phyloP scores from a whole-genome alignment of 1,139 yeast species.

The Diutina sp. region DNA sequence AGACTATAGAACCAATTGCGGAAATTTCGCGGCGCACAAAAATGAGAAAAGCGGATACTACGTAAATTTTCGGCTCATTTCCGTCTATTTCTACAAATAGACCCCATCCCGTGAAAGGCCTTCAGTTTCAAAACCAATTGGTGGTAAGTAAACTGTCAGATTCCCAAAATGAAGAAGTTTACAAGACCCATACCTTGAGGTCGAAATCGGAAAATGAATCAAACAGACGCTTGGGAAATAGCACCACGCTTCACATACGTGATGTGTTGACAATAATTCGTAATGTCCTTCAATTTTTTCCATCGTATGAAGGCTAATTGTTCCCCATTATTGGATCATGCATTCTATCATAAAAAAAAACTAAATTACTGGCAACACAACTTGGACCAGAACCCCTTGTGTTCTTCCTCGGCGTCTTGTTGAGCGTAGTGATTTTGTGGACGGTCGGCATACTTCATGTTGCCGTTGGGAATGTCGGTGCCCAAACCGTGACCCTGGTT shows the following conservation, averaged over 20 bases:
- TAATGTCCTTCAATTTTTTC: background rate
- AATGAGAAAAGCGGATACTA: no score
- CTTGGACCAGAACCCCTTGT: slow-evolving; percentile 32
- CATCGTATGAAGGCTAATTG: background rate
- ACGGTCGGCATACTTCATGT: slow-evolving; percentile 4
- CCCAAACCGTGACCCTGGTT: slow-evolving; percentile 6
- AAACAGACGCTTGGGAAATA: no score
- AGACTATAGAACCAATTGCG: background rate
- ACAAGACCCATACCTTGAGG: no score
- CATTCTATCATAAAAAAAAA: slow-evolving; percentile 1
- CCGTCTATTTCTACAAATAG: no score
- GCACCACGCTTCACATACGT: no score
- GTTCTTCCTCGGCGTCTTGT: slow-evolving; percentile 19
- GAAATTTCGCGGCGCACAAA: background rate
- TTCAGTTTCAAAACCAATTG: no score
- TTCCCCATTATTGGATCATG: background rate
- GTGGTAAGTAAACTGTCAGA: no score
- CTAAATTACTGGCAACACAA: slow-evolving; percentile 26
- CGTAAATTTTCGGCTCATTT: no score
- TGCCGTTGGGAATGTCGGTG: slow-evolving; percentile 6
- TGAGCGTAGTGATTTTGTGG: background rate
- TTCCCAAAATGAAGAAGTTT: no score
- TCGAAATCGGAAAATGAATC: no score
- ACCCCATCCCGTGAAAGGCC: no score
- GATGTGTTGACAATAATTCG: no score